Conservation (phyloP, 352 stramenopile species). For the Phytophthora pistaciae region DNA sequence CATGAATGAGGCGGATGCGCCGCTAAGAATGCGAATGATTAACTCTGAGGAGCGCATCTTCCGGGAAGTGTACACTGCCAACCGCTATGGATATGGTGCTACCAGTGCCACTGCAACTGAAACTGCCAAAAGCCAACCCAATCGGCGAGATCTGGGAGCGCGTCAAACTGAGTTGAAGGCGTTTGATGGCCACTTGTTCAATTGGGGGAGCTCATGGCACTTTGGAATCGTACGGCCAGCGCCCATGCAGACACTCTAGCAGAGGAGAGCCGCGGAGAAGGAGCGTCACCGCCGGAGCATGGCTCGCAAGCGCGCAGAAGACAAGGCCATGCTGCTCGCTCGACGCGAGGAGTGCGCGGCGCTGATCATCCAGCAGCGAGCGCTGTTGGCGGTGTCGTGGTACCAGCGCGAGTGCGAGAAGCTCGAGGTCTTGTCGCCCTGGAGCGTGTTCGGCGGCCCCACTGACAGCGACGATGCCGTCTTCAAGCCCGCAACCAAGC, state of each 20-base stretch:
- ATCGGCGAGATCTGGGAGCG: not conserved
- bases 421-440: not conserved
- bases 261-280: conserved; percentile 7
- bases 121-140: not conserved
- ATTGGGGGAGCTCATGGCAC: not conserved
- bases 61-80: conserved; percentile 2
- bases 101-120: not conserved
- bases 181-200: not conserved
- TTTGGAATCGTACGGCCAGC: conserved; percentile 4
- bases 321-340: conserved; percentile 4
- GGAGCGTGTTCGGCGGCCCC: not conserved
- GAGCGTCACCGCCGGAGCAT: conserved; percentile 23
- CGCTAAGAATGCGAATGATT: not conserved
- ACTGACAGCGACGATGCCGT: not conserved
- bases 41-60: not conserved
- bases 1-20: not conserved
- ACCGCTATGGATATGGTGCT: not conserved
- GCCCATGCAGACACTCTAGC: conserved; percentile 17
- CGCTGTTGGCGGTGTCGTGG: conserved; percentile 15
- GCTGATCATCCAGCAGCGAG: conserved; percentile 6
- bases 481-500: not conserved
- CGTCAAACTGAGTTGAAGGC: not conserved
- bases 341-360: conserved; percentile 6
- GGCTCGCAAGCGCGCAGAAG: conserved; percentile 17
- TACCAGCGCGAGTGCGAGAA: conserved; percentile 1